phyloP scores from a whole-genome alignment of 1,139 yeast species.

The Blastobotrys niveus region DNA sequence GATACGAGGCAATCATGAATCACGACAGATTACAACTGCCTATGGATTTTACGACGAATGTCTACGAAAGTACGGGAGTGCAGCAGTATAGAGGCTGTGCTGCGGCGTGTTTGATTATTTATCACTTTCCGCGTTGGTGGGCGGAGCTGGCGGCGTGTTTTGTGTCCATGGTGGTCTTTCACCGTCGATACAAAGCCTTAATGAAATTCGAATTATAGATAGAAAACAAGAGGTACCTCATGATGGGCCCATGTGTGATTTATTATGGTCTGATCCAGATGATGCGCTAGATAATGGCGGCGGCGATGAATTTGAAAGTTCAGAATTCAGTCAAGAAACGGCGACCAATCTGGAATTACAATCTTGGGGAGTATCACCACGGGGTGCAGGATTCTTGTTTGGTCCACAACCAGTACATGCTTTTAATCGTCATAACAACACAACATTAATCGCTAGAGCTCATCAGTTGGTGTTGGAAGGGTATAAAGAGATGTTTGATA shows the following conservation, averaged over 20 bases:
- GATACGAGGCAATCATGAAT: conserved; percentile 93
- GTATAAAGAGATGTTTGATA: conserved; percentile 79
- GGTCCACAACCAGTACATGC: conserved; percentile 76
- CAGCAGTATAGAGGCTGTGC: conserved; percentile 82
- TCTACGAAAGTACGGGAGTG: conserved; percentile 86
- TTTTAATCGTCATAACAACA: conserved; percentile 70
- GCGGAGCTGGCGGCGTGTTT: conserved; percentile 69
- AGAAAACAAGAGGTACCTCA: conserved; percentile 96
- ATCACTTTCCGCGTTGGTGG: conserved; percentile 86
- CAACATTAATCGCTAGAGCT: conserved; percentile 89
- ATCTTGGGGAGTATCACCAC: conserved; percentile 87
- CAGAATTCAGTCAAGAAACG: conserved; percentile 1
- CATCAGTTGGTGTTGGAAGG: conserved; percentile 99
- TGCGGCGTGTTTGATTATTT: conserved; percentile 83
- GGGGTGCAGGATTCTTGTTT: conserved; percentile 96
- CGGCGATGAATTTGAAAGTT: background rate
- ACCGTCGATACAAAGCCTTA: conserved; percentile 79
- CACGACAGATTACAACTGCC: conserved; percentile 95
- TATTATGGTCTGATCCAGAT: conserved; percentile 97
- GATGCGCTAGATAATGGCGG: conserved; percentile 40
- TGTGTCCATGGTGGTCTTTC: conserved; percentile 97
- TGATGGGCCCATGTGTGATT: conserved; percentile 98
- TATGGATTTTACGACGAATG: conserved; percentile 98
- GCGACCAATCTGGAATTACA: conserved; percentile 7
- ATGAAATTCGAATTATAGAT: conserved; percentile 78